Base-by-base conservation (phyloP, 148 eudicot genomes). In the Rhododendron mucronatum region DNA sequence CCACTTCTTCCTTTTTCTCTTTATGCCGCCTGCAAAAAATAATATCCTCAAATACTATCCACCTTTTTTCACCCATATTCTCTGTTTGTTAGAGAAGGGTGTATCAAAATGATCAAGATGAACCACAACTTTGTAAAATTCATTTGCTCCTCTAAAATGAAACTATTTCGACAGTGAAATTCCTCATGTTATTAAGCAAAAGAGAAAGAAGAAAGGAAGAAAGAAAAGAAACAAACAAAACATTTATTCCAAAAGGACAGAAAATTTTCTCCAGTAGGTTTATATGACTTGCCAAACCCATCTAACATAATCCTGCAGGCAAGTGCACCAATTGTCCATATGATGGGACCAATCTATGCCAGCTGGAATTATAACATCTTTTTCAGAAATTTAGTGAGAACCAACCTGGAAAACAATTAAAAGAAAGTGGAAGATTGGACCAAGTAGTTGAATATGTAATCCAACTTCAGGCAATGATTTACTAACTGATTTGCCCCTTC, bases 1-100 rank as follows among this genome's bases (percentile, higher is more conserved):
- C 85, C 57, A 77, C 87, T 51, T 91, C 96, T 18, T 95, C 96
- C 90, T 90, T 96, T 92, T 94, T 93, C 82, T 92, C 95, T 89
- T 91, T 95, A 84, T 87, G 87, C 55, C 92, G 89, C 92, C 99
- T 96, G 92, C 89, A 89, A 59, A 82, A 83, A 78, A 80, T 55
- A 35, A n/a, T 71, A 89, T 78, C 28, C 6, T 61, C 82, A 51
- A 35, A 50, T 77, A 83, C 50, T 61, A 82, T 75, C 79, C 44
- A 80, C 73, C 84, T 30, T 71, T 71, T 28, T 26, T 63, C 61
- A 57, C 76, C 47, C 47, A 35, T 9, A 47, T 53, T 55, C 26
- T 50, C 71, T 0, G 5, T 20, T 9, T 51, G 51, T 61, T 39
- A 51, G 37, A 44, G 61, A 80, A 74, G 57, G 48, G 80, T 51